phyloP scores from a whole-genome alignment of 78 protist genomes.

The Dictyostelium brefeldianum region DNA sequence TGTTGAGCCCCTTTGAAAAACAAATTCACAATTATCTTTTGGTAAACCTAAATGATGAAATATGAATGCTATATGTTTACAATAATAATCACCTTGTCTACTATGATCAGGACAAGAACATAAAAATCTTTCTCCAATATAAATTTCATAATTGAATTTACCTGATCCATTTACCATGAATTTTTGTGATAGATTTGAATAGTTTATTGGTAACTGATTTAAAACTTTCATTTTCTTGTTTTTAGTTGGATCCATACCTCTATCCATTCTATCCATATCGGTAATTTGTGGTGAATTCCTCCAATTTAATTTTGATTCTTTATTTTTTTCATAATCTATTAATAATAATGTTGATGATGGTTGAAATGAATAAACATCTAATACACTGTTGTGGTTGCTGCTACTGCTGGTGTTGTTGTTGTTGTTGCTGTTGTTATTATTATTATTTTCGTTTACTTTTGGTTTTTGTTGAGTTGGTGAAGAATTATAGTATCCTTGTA shows the following conservation, averaged over 20 bases:
- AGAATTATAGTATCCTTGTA: too few relatives aligned
- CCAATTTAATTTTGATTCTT: neutral
- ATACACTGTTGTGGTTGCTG: too few relatives aligned
- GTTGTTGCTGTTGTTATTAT: too few relatives aligned
- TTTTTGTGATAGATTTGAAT: neutral
- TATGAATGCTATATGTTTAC: neutral
- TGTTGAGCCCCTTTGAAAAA: too few relatives aligned
- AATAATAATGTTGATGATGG: too few relatives aligned
- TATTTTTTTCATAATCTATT: too few relatives aligned
- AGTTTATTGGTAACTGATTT: neutral
- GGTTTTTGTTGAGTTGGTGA: too few relatives aligned
- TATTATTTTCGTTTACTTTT: too few relatives aligned
- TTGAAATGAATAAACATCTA: too few relatives aligned
- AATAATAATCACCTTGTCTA: neutral
- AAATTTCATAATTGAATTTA: neutral
- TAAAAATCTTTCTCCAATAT: neutral
- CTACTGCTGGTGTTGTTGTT: too few relatives aligned
- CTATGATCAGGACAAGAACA: neutral
- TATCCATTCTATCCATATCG: neutral
- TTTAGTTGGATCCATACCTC: neutral
- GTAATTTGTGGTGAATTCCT: neutral
- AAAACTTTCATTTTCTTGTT: neutral
- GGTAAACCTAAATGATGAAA: neutral
- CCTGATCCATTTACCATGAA: neutral
- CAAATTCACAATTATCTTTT: too few relatives aligned